Base-by-base conservation (phyloP, 805 yeast species). In the Saccharomycopsis fodiens region DNA sequence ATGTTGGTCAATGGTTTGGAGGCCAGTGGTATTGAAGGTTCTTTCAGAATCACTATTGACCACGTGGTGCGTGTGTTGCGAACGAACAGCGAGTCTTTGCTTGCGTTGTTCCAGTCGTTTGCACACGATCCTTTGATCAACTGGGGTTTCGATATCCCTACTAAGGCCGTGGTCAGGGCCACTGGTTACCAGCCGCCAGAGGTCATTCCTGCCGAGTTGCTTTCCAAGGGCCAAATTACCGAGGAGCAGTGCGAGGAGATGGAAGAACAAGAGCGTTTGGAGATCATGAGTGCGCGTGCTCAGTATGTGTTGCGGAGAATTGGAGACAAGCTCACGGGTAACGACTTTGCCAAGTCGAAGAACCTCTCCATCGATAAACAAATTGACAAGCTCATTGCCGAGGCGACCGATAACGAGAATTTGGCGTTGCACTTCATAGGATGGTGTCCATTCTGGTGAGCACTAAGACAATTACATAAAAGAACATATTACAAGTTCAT, bases 1-100 rank as follows among this genome's bases (percentile, higher is more conserved):
- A 93, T 93, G 99, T 71, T 94, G 53, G 88, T 94, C 19, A 88
- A 88, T 62, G 99, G 97, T 0, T 91, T 93, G 97, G 99, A 94
- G 62, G 97, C 93, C 2, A 85, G 96, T 64, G 98, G 98, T 5
- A 88, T 93, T 52, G 97, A 93, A 64, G 99, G 99, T 2, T 85
- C 95, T 30, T 93, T 86, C 73, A 74, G 97, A 56, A 89, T 93
- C 34, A 89, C 97, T 0, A 85, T 97, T 63, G 97, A 93, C 59
- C 89, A 91, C 63, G 98, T 93, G 3, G 91, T 94, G 97, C 73
- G 94, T 51, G 94, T 94, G 1, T 67, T 93, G 44, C 73, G 99
- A 53, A 95, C 84, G 53, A 93, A 93, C 63, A 86, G 87, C 54
- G 99, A 94, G 62, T 93, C 97, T 0, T 73, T 93, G 60, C 85